A percentile compares a stretch with the other conserved stretches of the same genome.
phyloP scores from a whole-genome alignment of 2,329 filamentous ascomycete genomes.

The Scortechinia acanthostroma region DNA sequence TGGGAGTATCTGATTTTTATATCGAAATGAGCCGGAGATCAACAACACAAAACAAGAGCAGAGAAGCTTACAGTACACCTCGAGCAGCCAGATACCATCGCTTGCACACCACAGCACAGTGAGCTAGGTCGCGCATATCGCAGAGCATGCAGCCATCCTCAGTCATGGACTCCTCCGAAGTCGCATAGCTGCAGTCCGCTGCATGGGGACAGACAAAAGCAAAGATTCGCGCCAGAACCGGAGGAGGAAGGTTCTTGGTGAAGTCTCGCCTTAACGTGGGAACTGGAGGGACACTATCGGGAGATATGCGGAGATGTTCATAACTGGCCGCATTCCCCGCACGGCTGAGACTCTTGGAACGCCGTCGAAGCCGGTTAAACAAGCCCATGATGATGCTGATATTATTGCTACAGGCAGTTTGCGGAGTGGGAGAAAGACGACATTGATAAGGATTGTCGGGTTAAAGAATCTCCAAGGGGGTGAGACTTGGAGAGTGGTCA shows the following conservation, averaged over 20 bases:
- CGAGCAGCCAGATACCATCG: constrained; percentile 30
- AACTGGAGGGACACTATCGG: not conserved
- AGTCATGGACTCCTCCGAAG: constrained; percentile 49
- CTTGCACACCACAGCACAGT: constrained; percentile 45
- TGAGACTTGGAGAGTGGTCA: too few relatives aligned
- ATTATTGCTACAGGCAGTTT: too few relatives aligned
- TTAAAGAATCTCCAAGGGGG: too few relatives aligned
- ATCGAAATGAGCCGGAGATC: too few relatives aligned
- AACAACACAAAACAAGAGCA: too few relatives aligned
- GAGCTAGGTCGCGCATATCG: constrained; percentile 56
- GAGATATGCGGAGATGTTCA: not conserved
- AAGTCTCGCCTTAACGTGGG: not conserved
- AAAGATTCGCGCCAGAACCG: constrained; percentile 48
- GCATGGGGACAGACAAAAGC: constrained; percentile 52
- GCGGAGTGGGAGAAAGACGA: too few relatives aligned
- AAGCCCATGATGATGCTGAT: not conserved
- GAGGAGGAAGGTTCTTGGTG: not conserved
- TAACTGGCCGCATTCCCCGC: not conserved
- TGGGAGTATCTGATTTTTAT: constrained; percentile 53
- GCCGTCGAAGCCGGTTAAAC: not conserved
- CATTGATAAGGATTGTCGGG: too few relatives aligned
- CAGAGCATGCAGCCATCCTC: constrained; percentile 62
- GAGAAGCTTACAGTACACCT: constrained; percentile 18
- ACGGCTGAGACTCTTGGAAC: not conserved
- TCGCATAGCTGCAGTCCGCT: constrained; percentile 43